phyloP scores from a whole-genome alignment of 208 protist species.

The Leishmania aethiopica region DNA sequence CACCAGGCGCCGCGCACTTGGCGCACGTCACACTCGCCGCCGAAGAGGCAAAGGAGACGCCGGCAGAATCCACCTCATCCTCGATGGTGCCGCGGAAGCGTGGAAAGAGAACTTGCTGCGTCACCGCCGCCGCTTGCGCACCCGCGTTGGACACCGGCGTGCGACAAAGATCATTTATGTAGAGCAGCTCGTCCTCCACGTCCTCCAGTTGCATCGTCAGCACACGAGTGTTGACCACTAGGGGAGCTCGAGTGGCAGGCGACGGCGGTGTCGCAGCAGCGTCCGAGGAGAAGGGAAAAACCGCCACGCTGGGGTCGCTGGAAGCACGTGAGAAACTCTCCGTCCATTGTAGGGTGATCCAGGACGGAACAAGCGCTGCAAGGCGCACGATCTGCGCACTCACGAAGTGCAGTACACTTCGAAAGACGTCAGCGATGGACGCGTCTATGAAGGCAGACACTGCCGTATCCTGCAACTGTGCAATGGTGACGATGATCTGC shows the following conservation, averaged over 20 bases:
- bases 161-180: slow-evolving; percentile 82
- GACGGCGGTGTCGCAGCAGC: background rate
- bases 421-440: slow-evolving; percentile 52
- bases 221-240: background rate
- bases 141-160: slow-evolving; percentile 33
- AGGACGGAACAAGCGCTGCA: slow-evolving; percentile 34
- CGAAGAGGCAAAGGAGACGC: background rate
- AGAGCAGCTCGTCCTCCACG: slow-evolving; percentile 83
- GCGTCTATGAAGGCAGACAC: slow-evolving; percentile 49
- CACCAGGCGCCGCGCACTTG: background rate
- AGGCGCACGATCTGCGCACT: slow-evolving; percentile 38
- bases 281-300: background rate
- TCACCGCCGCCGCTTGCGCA: slow-evolving; percentile 4
- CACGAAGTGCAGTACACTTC: slow-evolving; percentile 34
- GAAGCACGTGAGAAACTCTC: background rate
- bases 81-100: slow-evolving; percentile 19
- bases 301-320: background rate
- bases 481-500: slow-evolving; percentile 79
- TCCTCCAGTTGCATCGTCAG: slow-evolving; percentile 52
- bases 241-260: background rate
- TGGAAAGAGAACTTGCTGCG: slow-evolving; percentile 34
- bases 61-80: slow-evolving; percentile 1
- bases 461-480: slow-evolving; percentile 57
- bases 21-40: background rate
- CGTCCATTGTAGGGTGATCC: slow-evolving; percentile 1